Evolutionary conservation across 306 rosid species (phyloP), one percentile per base, ranked within the genome.

Genomic region (Fragaria nilgerrensis): DNA sequence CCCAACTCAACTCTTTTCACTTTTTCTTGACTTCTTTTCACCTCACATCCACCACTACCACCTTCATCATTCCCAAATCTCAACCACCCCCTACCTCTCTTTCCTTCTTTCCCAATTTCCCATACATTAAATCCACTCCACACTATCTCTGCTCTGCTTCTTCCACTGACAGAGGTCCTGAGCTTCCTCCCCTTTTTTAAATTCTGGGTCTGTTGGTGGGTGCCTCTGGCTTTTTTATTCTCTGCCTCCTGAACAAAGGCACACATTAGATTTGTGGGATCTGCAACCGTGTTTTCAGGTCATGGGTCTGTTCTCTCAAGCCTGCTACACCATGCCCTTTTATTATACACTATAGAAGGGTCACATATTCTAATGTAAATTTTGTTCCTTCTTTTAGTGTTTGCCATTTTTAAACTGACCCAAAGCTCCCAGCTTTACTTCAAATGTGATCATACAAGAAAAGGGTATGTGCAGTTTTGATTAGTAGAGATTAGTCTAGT

Each of bases 181-280:
- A 8, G 49, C 61, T 55, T 15, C 23, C 48, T 15, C 14, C 2
- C 44, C 77, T 80, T 65, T 84, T 86, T 78, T 75, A 70, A 39
- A 80, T 58, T 71, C 75, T 83, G 76, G 78, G 83, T 59, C 75
- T 90, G 88, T 84, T 83, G 82, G 82, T 78, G 82, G 83, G 85
- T 86, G 83, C 67, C 81, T 78, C 85, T 81, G 86, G 80, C 75
- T 58, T 85, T 73, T 74, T 82, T 82, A 88, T 93, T 91, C 88
- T 79, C 72, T 87, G 92, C 86, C 86, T 82, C 76, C 86, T 70
- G 37, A 82, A 85, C 84, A 50, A 69, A 80, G 86, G 86, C 83
- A 85, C 81, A 29, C 62, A 68, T 75, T 88, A 64, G 83, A 44
- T 79, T 86, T 84, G 68, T 75, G 62, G 80, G 71, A 81, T 86